Base-by-base conservation (phyloP, 441 rosid genomes). In the Lepidium campestre region DNA sequence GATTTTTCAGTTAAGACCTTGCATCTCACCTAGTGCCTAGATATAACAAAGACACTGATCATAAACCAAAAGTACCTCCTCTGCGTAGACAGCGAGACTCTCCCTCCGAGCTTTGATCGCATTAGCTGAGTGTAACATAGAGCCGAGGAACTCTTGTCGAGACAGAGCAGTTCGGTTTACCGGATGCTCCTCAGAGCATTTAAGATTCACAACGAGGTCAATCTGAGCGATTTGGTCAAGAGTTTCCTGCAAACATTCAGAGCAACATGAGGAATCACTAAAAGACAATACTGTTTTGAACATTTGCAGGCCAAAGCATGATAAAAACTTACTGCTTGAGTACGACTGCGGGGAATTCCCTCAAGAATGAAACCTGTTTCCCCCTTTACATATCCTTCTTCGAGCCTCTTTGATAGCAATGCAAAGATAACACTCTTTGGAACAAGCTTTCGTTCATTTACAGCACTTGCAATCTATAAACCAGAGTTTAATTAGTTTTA, bases 321-420 rank as follows among this genome's bases (percentile, higher is more conserved):
- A 6, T 10, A 53, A 2, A 63, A 20, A 81, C 96, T 79, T 60
- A 90, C 98, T 7, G 91, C 96, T 75, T 90, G 97, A 27, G 62
- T 48, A 57, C 86, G 82, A 25, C 96, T 86, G 36, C 95, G 82
- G 32, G 97, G 97, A 74, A 90, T 79, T 3, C 98, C 98, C 62
- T 90, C 97, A 36, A 93, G 83, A 66, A 93, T 88, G 80, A 93
- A 90, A 48, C 97, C 98, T 19, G 70, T 83, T 81, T 93, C 97
- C 7, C 97, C 98, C 39, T 70, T 83, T 17, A 18, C 56, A 68
- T 83, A 83, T 34, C 91, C 93, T 69, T 93, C 93, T 68, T 95
- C 93, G 57, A 95, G 82, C 81, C 96, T 83, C 85, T 83, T 95
- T 15, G 96, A 85, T 62, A 95, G 71, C 70, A 92, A 60, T 5